Percentiles rank a stretch among this genome's conserved stretches.
Conservation (phyloP, 2,329 filamentous ascomycete genomes). For the Pseudocercospora macadamiae region DNA sequence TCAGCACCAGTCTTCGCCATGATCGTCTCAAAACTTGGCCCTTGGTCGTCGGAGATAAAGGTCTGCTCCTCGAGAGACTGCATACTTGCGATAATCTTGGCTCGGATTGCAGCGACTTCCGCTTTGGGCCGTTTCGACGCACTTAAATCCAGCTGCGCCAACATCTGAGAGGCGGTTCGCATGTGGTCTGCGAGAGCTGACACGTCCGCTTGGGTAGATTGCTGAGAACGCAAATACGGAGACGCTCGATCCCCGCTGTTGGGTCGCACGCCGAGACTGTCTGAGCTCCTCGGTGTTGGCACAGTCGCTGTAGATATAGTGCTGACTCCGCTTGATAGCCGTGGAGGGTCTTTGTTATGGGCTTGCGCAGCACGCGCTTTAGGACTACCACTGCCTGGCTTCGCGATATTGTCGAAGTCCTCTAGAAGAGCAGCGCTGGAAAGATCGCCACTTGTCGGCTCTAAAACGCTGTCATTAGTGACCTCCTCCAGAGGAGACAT, state of each 20-base stretch:
- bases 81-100: slow-evolving; percentile 89
- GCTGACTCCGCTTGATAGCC: slow-evolving; percentile 64
- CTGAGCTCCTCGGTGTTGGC: slow-evolving; percentile 69
- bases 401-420: slow-evolving; percentile 55
- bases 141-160: slow-evolving; percentile 79
- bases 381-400: slow-evolving; percentile 35
- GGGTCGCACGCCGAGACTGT: slow-evolving; percentile 62
- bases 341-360: slow-evolving; percentile 46
- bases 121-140: slow-evolving; percentile 77
- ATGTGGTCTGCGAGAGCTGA: slow-evolving; percentile 84
- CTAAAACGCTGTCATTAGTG: slow-evolving; percentile 74
- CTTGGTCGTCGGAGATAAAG: slow-evolving; percentile 74
- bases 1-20: slow-evolving; percentile 70
- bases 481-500: slow-evolving; percentile 48
- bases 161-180: slow-evolving; percentile 84
- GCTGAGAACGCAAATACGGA: slow-evolving; percentile 55
- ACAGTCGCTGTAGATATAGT: slow-evolving; percentile 64
- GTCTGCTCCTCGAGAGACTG: slow-evolving; percentile 84
- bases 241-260: slow-evolving; percentile 68
- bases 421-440: slow-evolving; percentile 72
- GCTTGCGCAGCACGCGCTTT: slow-evolving; percentile 18
- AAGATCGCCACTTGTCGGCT: slow-evolving; percentile 77
- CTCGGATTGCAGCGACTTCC: slow-evolving; percentile 80
- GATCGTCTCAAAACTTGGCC: slow-evolving; percentile 79
- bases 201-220: slow-evolving; percentile 74